Conservation (phyloP, 2,329 filamentous ascomycete genomes). For the Metarhizium humberi region DNA sequence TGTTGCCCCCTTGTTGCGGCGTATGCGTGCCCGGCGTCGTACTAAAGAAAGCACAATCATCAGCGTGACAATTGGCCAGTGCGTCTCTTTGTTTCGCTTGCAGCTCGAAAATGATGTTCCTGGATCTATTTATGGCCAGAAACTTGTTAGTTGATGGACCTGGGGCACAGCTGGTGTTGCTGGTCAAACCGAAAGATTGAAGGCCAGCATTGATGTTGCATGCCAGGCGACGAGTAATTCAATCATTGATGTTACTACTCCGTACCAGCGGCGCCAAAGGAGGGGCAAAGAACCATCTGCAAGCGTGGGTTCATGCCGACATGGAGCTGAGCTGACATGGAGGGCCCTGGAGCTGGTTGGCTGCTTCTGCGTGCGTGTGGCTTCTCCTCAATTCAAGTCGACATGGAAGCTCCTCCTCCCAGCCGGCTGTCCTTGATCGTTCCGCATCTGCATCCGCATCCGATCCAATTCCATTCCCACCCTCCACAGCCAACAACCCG, state of each 20-base stretch:
- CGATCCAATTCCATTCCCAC: constrained; percentile 2
- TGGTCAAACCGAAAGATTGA: too few relatives aligned
- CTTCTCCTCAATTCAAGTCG: neutral
- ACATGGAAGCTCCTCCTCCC: neutral
- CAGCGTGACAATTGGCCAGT: neutral
- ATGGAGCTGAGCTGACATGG: too few relatives aligned
- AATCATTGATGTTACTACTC: too few relatives aligned
- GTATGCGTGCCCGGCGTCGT: neutral
- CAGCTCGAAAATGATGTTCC: neutral
- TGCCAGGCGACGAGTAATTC: too few relatives aligned
- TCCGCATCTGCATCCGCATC: constrained; percentile 3
- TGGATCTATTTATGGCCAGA: neutral
- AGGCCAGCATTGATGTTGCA: too few relatives aligned
- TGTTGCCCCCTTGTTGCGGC: neutral
- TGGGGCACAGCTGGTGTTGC: too few relatives aligned
- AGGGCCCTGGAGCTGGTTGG: neutral
- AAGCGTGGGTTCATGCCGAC: too few relatives aligned
- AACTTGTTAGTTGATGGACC: too few relatives aligned
- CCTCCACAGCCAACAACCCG: neutral
- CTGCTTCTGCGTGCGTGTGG: neutral
- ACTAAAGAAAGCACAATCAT: neutral
- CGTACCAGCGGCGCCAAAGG: too few relatives aligned
- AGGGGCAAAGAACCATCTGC: too few relatives aligned
- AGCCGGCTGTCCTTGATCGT: neutral
- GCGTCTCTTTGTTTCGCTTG: neutral